Base-by-base conservation (phyloP, 1,284 basidiomycete genomes). In the Naganishia cerealis region DNA sequence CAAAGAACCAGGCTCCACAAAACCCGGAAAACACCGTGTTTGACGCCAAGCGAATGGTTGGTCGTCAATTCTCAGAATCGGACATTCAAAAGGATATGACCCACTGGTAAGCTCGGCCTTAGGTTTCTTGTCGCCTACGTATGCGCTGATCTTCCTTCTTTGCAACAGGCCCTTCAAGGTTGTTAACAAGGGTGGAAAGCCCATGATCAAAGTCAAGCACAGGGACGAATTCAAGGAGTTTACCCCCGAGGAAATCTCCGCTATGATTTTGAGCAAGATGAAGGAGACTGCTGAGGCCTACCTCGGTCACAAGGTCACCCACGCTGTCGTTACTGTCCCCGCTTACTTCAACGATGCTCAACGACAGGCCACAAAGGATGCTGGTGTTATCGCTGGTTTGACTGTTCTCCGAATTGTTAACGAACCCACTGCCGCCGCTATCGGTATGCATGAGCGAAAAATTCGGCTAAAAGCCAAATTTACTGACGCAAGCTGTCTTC, bases 321-420 rank as follows among this genome's bases (percentile, higher is more conserved):
- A 99, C 82, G 93, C 95, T 71, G 94, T 98, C 69, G 92, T 99
- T 79, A 98, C 95, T 52, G 94, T 98, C 76, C 95, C 95, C 67
- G 95, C 95, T 66, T 98, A 94, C 86, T 95, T 96, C 88, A 98
- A 98, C 83, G 94, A 99, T 84, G 92, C 94, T 79, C 95, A 99
- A 83, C 93, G 94, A 81, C 93, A 95, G 81, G 95, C 94, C 13
- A 99, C 95, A 82, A 98, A 97, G 85, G 95, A 99, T 78, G 94
- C 95, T 72, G 95, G 95, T 76, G 91, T 90, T 48, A 98, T 98
- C 75, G 93, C 95, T 62, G 94, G 95, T 81, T 90, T 99, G 65
- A 87, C 90, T 73, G 92, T 98, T 70, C 90, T 97, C 76, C 92
- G 94, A 84, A 97, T 98, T 81, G 94, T 99, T 84, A 98, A 98